Base-by-base conservation (phyloP, 2,329 filamentous ascomycete genomes). In the Anthostomella pinea region DNA sequence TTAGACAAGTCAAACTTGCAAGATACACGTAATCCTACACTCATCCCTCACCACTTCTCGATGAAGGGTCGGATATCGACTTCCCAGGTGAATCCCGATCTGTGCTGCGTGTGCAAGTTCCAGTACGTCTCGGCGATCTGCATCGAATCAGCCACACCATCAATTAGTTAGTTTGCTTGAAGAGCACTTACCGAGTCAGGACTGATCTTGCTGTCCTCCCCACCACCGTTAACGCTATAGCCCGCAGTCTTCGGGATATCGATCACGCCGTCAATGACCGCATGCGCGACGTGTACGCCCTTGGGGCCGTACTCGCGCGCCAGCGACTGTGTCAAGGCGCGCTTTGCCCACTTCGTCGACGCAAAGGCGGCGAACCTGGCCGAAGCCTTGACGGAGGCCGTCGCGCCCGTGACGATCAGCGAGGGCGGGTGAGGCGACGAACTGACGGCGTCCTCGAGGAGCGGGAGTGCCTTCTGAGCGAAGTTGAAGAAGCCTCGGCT, bases 91-190 rank as follows among this genome's bases (percentile, higher is more conserved):
- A 85, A 87, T 2, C 77, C 77, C 6, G 81, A 82, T 51, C 73
- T 72, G 8, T 81, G 81, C 64, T 89, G 84, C 1, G 77, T 81
- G 54, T 88, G 84, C 48, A 88, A 54, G 58, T 77, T 69, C 83
- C 83, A 88, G 56, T 89, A 88, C 11, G 79, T 73, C 53, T 87
- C 83, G 23, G 85, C 84, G 66, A 88, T 88, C 75, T 85, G 43
- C 7, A 30, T 22, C 14, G 9, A 20, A 16, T 9, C 20, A 9
- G 20, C 21, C 22, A 41, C 35, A 26, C 58, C 19, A 58, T 53
- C 35, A 44, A 14, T 21, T 15, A 16, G 8, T 6, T 6, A 13
- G 13, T 17, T 17, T 16, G 11, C 25, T n/a, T 27, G 8, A 7
- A 29, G n/a, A n/a, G 18, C 18, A 67, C 79, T 69, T 57, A 84